Base-by-base conservation (phyloP, 371 early-diverging fungal species). In the Circinella minor region DNA sequence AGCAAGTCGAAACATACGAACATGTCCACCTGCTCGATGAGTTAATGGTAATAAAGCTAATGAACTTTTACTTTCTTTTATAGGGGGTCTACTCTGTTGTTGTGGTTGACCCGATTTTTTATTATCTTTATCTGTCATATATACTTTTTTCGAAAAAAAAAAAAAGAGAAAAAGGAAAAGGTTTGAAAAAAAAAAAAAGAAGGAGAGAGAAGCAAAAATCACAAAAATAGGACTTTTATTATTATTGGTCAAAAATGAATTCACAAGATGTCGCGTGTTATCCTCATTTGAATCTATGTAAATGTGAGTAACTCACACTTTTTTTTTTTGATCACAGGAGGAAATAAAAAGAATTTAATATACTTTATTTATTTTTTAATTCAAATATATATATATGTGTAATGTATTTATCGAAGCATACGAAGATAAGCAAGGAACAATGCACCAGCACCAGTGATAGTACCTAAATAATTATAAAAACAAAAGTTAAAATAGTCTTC, bases 361-460 rank as follows among this genome's bases (percentile, higher is more conserved):
- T 27, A 2, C 27, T 27, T 27, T 1, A 27, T 27, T n/a, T 39
- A 39, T 39, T 39, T 39, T 39, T 39, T 43, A 27, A 27, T 27
- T 27, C 27, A 27, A 27, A 27, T 27, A 27, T 2, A 27, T 27
- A 27, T 27, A 27, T 2, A 27, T 27, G 2, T 27, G 27, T 27
- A 27, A 27, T 27, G 27, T 43, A 9, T 43, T 77, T 70, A 88
- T 66, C 85, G 86, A 70, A 89, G 86, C 89, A 89, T 89, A 61
- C 89, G 81, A 37, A 89, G 71, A 63, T 89, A 89, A 17, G 89
- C 89, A 27, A 93, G 80, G 34, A 93, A 90, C 70, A 94, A 80
- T 36, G 92, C 93, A 18, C 93, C 93, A 36, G 91, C 90, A 88
- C 92, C 93, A 48, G 93, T 93, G 55, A 94, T 90, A 17, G 93